Conservation (phyloP, 2,329 filamentous ascomycete genomes). For the Epichloe coenophiala region DNA sequence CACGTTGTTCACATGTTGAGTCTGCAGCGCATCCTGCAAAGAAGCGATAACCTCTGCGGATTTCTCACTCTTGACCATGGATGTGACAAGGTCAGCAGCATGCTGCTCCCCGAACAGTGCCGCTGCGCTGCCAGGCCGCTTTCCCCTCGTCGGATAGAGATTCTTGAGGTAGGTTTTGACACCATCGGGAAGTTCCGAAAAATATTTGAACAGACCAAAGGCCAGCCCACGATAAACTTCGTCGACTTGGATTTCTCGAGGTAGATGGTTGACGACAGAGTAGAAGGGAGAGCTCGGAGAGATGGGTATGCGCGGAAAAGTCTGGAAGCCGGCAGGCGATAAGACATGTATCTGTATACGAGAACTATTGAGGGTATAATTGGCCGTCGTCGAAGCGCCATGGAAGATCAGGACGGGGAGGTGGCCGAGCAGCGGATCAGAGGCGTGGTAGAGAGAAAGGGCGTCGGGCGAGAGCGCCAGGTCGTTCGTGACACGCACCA, state of each 20-base stretch:
- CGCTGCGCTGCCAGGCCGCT: slow-evolving; percentile 49
- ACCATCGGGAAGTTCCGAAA: slow-evolving; percentile 65
- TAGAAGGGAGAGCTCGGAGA: slow-evolving; percentile 89
- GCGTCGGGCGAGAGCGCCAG: slow-evolving; percentile 68
- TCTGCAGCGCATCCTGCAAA: slow-evolving; percentile 62
- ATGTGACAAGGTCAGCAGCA: slow-evolving; percentile 76
- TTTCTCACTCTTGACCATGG: slow-evolving; percentile 73
- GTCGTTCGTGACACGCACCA: slow-evolving; percentile 73
- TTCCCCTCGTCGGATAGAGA: slow-evolving; percentile 39
- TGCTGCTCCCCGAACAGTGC: slow-evolving; percentile 80
- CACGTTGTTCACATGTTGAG: slow-evolving; percentile 71
- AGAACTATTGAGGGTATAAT: slow-evolving; percentile 76
- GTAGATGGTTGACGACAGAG: slow-evolving; percentile 75
- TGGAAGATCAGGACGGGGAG: slow-evolving; percentile 82
- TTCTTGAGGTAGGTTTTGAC: slow-evolving; percentile 60
- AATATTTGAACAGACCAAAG: slow-evolving; percentile 90
- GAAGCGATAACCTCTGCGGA: slow-evolving; percentile 57
- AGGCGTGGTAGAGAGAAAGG: slow-evolving; percentile 78
- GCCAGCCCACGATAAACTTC: slow-evolving; percentile 84
- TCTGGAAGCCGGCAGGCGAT: slow-evolving; percentile 76
- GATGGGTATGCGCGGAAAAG: slow-evolving; percentile 81
- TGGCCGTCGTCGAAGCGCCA: slow-evolving; percentile 77
- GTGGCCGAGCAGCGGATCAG: slow-evolving; percentile 70
- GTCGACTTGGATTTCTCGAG: slow-evolving; percentile 89
- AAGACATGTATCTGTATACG: slow-evolving; percentile 91